Base-by-base conservation (phyloP, 176 grass and related monocot species). In the Saccharum spontaneum region DNA sequence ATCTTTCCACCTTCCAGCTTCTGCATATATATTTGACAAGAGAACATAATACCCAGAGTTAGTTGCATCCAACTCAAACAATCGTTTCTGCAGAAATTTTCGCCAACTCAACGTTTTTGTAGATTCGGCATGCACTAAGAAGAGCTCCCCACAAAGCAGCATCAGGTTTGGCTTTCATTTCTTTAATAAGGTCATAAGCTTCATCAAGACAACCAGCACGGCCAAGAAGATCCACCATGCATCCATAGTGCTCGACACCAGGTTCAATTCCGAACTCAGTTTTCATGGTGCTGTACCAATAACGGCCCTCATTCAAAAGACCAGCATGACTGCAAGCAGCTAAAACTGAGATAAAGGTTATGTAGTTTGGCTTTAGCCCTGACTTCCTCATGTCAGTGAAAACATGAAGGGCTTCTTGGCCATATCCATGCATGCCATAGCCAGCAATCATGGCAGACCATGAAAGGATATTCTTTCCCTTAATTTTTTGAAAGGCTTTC, bases 361-460 rank as follows among this genome's bases (percentile, higher is more conserved):
- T 89, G 81, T 97, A 91, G 78, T 97, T 97, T 38, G 94, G 94
- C 14, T 77, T 97, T 86, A 91, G 60, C 45, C 90, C 86, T 4
- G 83, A 87, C 45, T 75, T 87, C 71, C 67, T 89, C 94, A 97
- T 97, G 45, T 94, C 86, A 86, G 33, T 70, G 63, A 92, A 97
- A 80, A 92, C 63, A 6, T 88, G 69, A 54, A 97, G 88, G 37
- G 94, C 92, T 87, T 94, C 84, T 43, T 64, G 71, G 24, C 92
- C 92, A 73, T 66, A 84, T 38, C 94, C 94, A 80, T 94, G 88
- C 90, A 92, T 92, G 55, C 90, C 92, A 84, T 94, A 97, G 45
- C 94, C 94, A 67, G 94, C 87, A 87, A 97, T 87, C 90, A 97
- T 87, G 67, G 92, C 87, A 80, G 94, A 89, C 94, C 94, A 97